Evolutionary conservation across 2,329 filamentous ascomycete genomes (phyloP).

Genomic region (Fusarium sp.): DNA sequence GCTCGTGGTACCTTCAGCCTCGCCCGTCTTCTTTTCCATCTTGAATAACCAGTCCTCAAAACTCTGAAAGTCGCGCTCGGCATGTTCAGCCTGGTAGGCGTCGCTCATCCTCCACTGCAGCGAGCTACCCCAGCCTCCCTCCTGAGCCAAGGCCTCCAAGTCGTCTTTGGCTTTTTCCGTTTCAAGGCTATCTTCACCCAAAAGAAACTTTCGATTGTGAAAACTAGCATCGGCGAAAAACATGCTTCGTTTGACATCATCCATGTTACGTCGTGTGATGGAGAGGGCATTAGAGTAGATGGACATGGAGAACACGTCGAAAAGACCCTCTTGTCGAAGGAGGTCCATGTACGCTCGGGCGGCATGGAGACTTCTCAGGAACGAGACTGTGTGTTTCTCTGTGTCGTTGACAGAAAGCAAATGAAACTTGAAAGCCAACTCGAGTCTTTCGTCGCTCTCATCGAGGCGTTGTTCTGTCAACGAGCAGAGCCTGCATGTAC

Average conservation of each 20-base stretch:
- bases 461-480: background rate
- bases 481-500: conserved; percentile 9
- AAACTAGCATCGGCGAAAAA: background rate
- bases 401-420: background rate
- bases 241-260: conserved; percentile 7
- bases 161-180: background rate
- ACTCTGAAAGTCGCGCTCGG: background rate
- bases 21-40: background rate
- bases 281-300: conserved; percentile 46
- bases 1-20: background rate
- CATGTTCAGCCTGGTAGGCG: background rate
- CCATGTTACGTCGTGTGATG: too few relatives aligned
- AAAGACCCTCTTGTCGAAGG: background rate
- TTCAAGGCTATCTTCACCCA: background rate
- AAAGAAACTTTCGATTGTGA: background rate
- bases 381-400: background rate
- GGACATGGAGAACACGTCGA: conserved; percentile 44
- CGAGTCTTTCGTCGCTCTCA: conserved; percentile 5
- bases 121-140: too few relatives aligned
- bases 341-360: background rate
- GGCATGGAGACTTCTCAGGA: background rate
- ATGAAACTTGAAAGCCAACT: background rate
- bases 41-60: conserved; percentile 1
- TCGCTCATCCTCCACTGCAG: too few relatives aligned
- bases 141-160: too few relatives aligned